These are phyloP conservation scores for Pseudogymnoascus destructans DNA, from an alignment of 2,329 filamentous ascomycete genomes.

Conservation along the genomic window DNA sequence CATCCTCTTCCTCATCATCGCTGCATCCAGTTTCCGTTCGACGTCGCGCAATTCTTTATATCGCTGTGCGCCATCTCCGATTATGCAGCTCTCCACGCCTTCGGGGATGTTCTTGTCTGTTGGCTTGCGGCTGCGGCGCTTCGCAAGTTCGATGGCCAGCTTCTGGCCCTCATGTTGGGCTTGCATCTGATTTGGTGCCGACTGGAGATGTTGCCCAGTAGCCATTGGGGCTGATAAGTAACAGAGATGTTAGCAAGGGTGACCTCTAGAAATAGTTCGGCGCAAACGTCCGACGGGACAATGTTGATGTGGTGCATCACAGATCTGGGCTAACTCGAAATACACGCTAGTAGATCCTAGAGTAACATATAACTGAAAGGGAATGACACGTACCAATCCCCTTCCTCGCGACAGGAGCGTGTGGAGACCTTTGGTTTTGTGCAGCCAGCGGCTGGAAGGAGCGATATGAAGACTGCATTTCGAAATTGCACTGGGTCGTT, in stretches of 20 bases:
- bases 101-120: constrained; percentile 93
- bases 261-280: neutral
- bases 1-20: constrained; percentile 85
- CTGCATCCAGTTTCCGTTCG: constrained; percentile 78
- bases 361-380: constrained; percentile 8
- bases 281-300: constrained; percentile 5
- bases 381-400: constrained; percentile 25
- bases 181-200: constrained; percentile 39
- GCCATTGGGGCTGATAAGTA: constrained; percentile 24
- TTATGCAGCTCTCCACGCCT: constrained; percentile 67
- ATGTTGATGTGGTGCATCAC: neutral
- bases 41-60: constrained; percentile 78
- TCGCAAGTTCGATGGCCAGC: constrained; percentile 52
- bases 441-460: constrained; percentile 18
- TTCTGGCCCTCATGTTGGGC: constrained; percentile 35
- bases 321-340: constrained; percentile 6
- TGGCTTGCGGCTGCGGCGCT: constrained; percentile 74
- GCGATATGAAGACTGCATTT: constrained; percentile 25
- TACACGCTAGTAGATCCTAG: constrained; percentile 8
- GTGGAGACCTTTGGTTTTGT: constrained; percentile 20
- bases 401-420: constrained; percentile 22
- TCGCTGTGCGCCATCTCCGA: constrained; percentile 68
- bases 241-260: constrained; percentile 10
- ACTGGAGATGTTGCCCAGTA: constrained; percentile 21
- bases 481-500: constrained; percentile 9